Conservation (phyloP, 306 rosid genomes). For the Casuarina glauca region DNA sequence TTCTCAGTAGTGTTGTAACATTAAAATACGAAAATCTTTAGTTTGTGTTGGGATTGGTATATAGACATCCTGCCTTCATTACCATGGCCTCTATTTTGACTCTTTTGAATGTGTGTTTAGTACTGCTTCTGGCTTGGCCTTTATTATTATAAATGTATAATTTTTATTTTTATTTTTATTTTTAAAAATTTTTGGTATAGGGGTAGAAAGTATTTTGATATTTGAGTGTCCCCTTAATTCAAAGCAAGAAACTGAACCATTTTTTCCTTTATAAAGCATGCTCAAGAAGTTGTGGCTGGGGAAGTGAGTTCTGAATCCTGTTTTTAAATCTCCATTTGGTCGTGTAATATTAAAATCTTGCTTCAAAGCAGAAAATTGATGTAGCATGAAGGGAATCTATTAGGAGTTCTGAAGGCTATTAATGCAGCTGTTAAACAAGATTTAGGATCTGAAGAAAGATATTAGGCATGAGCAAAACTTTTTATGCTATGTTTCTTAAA, state of each 20-base stretch:
- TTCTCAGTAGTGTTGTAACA: conserved; percentile 1
- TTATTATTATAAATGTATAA: no score
- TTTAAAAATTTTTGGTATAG: neutral
- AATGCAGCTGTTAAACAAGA: neutral
- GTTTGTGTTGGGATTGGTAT: neutral
- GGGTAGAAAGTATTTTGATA: neutral
- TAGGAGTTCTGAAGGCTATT: neutral
- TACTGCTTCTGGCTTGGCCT: neutral
- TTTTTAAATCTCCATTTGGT: neutral
- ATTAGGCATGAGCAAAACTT: neutral
- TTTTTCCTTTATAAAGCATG: neutral
- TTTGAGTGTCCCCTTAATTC: neutral
- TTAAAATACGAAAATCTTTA: neutral
- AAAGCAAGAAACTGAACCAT: neutral
- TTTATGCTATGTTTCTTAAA: no score
- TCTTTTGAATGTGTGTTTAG: neutral
- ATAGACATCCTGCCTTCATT: neutral
- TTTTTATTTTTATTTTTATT: no score
- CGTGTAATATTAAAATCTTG: neutral
- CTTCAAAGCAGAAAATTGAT: neutral
- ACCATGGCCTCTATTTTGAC: neutral
- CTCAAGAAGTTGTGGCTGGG: neutral
- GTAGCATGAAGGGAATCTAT: neutral
- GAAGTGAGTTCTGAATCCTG: neutral
- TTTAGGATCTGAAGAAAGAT: neutral